phyloP scores from a whole-genome alignment of 805 yeast genomes.

The Saturnispora diversa region DNA sequence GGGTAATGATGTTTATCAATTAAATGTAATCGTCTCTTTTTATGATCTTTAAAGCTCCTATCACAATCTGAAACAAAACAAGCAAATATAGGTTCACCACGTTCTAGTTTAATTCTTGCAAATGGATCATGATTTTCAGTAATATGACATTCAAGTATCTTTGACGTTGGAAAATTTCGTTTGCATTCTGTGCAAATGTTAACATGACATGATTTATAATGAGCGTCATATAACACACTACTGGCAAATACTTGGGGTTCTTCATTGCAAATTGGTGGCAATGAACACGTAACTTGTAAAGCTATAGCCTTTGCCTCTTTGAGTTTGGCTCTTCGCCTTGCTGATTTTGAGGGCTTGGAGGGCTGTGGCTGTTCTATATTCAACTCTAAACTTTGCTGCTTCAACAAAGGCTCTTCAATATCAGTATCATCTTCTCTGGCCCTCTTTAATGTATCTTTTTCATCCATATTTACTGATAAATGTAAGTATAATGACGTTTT shows the following conservation, averaged over 20 bases:
- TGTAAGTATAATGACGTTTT: too few relatives aligned
- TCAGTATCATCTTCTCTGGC: slow-evolving; percentile 14
- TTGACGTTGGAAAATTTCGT: slow-evolving; percentile 36
- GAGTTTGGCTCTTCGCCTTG: slow-evolving; percentile 1
- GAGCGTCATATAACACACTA: slow-evolving; percentile 16
- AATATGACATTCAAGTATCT: slow-evolving; percentile 39
- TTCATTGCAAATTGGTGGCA: slow-evolving; percentile 20
- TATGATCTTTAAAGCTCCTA: slow-evolving; percentile 31
- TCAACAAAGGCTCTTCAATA: neutral
- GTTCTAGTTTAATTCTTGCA: slow-evolving; percentile 27
- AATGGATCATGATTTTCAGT: slow-evolving; percentile 49
- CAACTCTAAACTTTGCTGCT: neutral
- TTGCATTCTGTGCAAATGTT: slow-evolving; percentile 33
- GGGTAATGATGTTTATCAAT: slow-evolving; percentile 46
- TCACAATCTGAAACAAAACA: slow-evolving; percentile 40
- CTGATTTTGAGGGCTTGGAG: neutral
- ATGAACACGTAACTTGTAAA: slow-evolving; percentile 14
- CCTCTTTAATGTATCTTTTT: slow-evolving; percentile 8
- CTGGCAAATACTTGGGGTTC: slow-evolving; percentile 14
- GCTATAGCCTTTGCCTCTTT: slow-evolving; percentile 1
- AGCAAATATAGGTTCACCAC: slow-evolving; percentile 33
- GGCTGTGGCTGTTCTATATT: neutral
- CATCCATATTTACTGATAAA: neutral
- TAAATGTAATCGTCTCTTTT: slow-evolving; percentile 40
- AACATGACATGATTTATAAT: slow-evolving; percentile 24